Evolutionary conservation across 345 rosid genomes (phyloP), one percentile per base, ranked within the genome.

Genomic region (Eucalyptus guilfoylei): DNA sequence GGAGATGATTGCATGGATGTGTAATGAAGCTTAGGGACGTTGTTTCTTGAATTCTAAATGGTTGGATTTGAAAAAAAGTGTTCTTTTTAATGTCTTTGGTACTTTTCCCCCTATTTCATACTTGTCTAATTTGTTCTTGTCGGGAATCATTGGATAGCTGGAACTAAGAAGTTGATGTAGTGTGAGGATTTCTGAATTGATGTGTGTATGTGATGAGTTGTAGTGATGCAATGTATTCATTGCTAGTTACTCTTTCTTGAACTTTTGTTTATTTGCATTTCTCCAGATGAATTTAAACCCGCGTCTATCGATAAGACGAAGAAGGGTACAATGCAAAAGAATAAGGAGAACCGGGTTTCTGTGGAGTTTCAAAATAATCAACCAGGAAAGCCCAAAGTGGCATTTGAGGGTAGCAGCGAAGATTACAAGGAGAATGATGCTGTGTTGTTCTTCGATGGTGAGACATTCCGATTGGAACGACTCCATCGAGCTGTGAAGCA

Each of bases 331-430:
- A 14, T 97, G 89, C 97, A 93, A 86, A 96, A 94, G 94, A 97
- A 94, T 67, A 96, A 95, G 89, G 96, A 95, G 50, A 95, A 93
- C 34, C 92, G 98, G 91, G 99, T n/a, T n/a, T n/a, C n/a, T n/a
- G n/a, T n/a, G n/a, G 98, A 95, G 91, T 97, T 97, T 89, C 98
- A 96, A 54, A 97, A 96, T 69, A 97, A 95, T 91, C 97, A 97
- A 92, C 89, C 87, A 60, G 97, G 99, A 86, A 97, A 95, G 88
- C 93, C 97, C 50, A 96, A 95, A 90, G 96, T 97, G 86, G 92
- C 95, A n/a, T 97, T 96, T 90, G 98, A 96, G 92, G 99, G 99
- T 40, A 96, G 96, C 60, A 95, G 95, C 49, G 96, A 96, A 93
- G 98, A 96, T 89, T 96, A 96, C 92, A 96, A 93, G 87, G 98